Base-by-base conservation (phyloP, 1,139 yeast genomes). In the Taphrina communis region DNA sequence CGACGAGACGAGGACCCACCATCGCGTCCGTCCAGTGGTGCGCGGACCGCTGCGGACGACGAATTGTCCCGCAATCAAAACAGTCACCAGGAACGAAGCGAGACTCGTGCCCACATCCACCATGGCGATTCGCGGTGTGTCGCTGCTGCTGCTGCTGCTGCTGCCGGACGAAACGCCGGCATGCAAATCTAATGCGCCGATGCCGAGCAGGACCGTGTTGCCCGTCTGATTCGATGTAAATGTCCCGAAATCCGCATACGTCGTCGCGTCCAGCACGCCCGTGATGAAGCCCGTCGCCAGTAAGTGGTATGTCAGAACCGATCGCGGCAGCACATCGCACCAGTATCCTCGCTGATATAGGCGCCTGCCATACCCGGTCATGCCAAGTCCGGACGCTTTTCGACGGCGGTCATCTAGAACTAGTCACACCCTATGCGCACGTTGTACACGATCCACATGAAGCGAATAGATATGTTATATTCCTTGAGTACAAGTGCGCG, bases 201-300 rank as follows among this genome's bases (percentile, higher is more conserved):
- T 51, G 5, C 66, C 66, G 19, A 62, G 38, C 21, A 62, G 35
- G 17, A 62, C 66, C 14, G 59, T 52, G 38, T 62, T 62, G 14
- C 66, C 66, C 39, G 66, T 62, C 36, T 62, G 66, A 31, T 62
- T 62, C 35, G 66, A 62, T 39, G 66, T 52, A 31, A 62, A 62
- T 6, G 66, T 62, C 50, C 66, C 66, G 41, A 39, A 62, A 14
- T 51, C 66, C 19, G 57, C 66, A 41, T 51, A 62, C 57, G 66
- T 53, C n/a, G 66, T 62, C 14, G 66, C 66, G 41, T 65, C 62
- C 31, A 65, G 21, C 8, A 65, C 21, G 38, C 62, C 68, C 35
- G 61, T 65, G 39, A 65, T 65, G 56, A 65, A 65, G 56, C 68
- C 68, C 39, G 62, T 65, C 53, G 62, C 68, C 25, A 56, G 31